Conservation (phyloP, 2,329 filamentous ascomycete genomes). For the Calonectria pseudoreteaudii region DNA sequence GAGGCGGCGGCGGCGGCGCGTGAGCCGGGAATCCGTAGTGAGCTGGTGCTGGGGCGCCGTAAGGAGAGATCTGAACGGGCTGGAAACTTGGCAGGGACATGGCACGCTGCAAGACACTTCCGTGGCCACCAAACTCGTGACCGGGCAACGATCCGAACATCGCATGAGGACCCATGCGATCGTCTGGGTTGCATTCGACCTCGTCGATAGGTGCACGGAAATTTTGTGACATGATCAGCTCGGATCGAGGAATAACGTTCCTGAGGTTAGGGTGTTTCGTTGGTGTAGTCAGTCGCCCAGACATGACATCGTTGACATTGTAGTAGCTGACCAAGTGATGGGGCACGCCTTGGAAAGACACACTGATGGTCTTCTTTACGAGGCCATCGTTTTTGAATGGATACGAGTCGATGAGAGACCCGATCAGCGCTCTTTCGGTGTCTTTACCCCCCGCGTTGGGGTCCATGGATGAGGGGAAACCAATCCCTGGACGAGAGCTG, state of each 20-base stretch:
- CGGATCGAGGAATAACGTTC: slow-evolving; percentile 65
- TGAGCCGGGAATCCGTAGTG: slow-evolving; percentile 28
- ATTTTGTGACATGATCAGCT: slow-evolving; percentile 72
- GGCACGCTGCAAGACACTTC: slow-evolving; percentile 39
- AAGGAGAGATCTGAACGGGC: slow-evolving; percentile 15
- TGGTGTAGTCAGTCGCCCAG: slow-evolving; percentile 69
- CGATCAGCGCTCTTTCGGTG: slow-evolving; percentile 67
- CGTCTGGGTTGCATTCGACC: slow-evolving; percentile 50
- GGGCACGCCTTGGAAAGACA: slow-evolving; percentile 77
- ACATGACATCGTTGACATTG: slow-evolving; percentile 80
- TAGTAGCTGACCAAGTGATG: slow-evolving; percentile 95
- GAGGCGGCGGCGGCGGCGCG: slow-evolving; percentile 13
- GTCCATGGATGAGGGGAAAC: slow-evolving; percentile 28
- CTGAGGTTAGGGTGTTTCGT: slow-evolving; percentile 55
- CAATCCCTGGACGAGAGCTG: slow-evolving; percentile 37
- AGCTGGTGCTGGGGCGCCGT: slow-evolving; percentile 13
- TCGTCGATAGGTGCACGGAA: slow-evolving; percentile 76
- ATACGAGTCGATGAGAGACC: slow-evolving; percentile 90
- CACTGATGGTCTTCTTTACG: slow-evolving; percentile 93
- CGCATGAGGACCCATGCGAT: slow-evolving; percentile 7
- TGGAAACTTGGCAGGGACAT: slow-evolving; percentile 41
- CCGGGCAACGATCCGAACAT: slow-evolving; percentile 26
- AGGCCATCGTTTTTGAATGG: slow-evolving; percentile 85
- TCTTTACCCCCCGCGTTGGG: slow-evolving; percentile 42
- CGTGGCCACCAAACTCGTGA: slow-evolving; percentile 26